Evolutionary conservation across 1,284 basidiomycete genomes (phyloP).

Genomic region (Athelia psychrophila): DNA sequence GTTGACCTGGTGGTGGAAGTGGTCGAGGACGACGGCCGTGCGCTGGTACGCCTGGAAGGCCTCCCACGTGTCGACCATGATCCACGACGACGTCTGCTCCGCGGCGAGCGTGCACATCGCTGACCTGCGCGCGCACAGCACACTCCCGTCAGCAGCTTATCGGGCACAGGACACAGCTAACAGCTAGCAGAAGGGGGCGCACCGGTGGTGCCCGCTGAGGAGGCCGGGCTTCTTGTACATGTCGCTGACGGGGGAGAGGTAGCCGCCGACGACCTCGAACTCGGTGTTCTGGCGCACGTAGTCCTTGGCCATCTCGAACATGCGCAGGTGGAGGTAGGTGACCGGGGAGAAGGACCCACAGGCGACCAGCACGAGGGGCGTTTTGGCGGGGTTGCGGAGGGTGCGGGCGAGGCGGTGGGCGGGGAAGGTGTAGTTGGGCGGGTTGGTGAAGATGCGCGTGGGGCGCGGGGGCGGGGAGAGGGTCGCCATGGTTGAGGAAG

Average conservation of each 20-base stretch:
- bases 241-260: conserved; percentile 93
- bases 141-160: background rate
- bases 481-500: conserved; percentile 22
- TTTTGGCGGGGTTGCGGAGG: conserved; percentile 62
- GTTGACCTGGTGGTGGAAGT: conserved; percentile 94
- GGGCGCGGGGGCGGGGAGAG: no score
- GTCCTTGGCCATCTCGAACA: conserved; percentile 99
- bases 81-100: conserved; percentile 75
- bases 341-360: conserved; percentile 83
- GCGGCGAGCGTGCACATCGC: conserved; percentile 88
- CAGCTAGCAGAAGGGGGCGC: conserved; percentile 4
- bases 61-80: conserved; percentile 98
- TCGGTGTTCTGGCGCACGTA: conserved; percentile 90
- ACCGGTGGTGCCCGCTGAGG: conserved; percentile 79
- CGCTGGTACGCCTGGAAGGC: conserved; percentile 93
- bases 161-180: no score
- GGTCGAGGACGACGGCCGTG: conserved; percentile 94
- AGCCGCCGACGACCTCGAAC: conserved; percentile 92
- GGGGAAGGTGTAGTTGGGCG: conserved; percentile 65
- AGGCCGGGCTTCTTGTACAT: conserved; percentile 91
- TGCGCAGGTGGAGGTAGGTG: conserved; percentile 83
- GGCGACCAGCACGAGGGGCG: conserved; percentile 74
- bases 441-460: conserved; percentile 40
- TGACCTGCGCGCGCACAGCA: conserved; percentile 49
- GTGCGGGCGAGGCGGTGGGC: conserved; percentile 55